These are phyloP conservation scores for Calonectria honghensis DNA, from an alignment of 2,329 filamentous ascomycete genomes.

Conservation along the genomic window DNA sequence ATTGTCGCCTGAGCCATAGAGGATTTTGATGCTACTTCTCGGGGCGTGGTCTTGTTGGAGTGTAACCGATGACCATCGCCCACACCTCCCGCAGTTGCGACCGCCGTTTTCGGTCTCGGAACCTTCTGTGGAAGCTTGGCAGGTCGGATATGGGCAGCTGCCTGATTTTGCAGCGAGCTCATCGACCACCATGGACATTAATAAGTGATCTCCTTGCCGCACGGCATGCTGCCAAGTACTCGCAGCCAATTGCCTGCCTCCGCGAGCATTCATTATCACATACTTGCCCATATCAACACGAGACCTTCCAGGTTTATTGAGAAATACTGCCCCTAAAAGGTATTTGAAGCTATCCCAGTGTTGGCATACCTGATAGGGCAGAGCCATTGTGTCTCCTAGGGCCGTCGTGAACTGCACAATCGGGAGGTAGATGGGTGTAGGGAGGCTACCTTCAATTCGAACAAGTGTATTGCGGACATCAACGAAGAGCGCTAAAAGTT, in stretches of 20 bases:
- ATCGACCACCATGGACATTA: background rate
- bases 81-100: background rate
- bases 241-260: background rate
- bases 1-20: background rate
- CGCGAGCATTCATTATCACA: background rate
- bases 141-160: background rate
- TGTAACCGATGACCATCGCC: background rate
- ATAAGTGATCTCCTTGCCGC: background rate
- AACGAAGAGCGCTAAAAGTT: background rate
- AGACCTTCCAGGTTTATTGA: background rate
- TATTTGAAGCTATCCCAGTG: background rate
- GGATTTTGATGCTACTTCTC: background rate
- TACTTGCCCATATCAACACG: background rate
- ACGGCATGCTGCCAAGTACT: background rate
- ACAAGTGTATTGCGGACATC: background rate
- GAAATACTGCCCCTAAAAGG: background rate
- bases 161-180: background rate
- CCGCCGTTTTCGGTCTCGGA: background rate
- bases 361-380: background rate
- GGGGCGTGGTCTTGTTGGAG: background rate
- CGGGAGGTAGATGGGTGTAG: background rate
- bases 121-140: background rate
- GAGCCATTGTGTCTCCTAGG: background rate
- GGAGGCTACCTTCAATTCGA: background rate
- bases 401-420: background rate